Percentiles rank a stretch among this genome's conserved stretches.
These are phyloP conservation scores for Lactarius hengduanensis DNA, from an alignment of 768 basidiomycete genomes.

Conservation along the genomic window DNA sequence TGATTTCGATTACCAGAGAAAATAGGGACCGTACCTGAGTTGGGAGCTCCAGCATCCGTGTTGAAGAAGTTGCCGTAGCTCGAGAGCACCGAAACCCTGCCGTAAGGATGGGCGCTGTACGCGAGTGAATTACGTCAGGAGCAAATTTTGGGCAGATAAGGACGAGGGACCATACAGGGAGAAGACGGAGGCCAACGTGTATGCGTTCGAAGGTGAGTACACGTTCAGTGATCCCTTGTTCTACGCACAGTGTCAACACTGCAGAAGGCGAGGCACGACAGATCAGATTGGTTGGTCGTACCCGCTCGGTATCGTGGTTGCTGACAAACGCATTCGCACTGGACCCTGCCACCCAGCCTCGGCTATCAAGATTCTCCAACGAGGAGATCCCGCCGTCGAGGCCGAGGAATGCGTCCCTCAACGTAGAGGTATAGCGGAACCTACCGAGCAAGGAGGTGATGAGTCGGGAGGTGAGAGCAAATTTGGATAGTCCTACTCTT, in stretches of 20 bases:
- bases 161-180: constrained; percentile 42
- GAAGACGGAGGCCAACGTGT: constrained; percentile 58
- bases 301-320: constrained; percentile 70
- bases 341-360: constrained; percentile 55
- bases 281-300: constrained; percentile 25
- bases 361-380: constrained; percentile 51
- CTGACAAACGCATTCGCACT: constrained; percentile 64
- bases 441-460: constrained; percentile 27
- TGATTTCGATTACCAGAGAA: not conserved
- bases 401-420: constrained; percentile 50
- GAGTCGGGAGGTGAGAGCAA: not conserved
- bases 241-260: constrained; percentile 31
- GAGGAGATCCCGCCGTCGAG: constrained; percentile 41
- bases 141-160: not conserved
- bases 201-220: constrained; percentile 64
- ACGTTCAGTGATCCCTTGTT: constrained; percentile 53
- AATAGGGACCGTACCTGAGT: constrained; percentile 42
- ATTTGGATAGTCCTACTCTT: constrained; percentile 45
- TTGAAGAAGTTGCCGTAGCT: constrained; percentile 51
- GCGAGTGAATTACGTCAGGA: not conserved
- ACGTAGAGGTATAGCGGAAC: constrained; percentile 57
- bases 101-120: constrained; percentile 55
- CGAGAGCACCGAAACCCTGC: constrained; percentile 61
- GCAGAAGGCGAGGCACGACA: not conserved
- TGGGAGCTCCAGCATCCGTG: constrained; percentile 58